Base-by-base conservation (phyloP, 768 basidiomycete species). In the Agaricus bisporus region DNA sequence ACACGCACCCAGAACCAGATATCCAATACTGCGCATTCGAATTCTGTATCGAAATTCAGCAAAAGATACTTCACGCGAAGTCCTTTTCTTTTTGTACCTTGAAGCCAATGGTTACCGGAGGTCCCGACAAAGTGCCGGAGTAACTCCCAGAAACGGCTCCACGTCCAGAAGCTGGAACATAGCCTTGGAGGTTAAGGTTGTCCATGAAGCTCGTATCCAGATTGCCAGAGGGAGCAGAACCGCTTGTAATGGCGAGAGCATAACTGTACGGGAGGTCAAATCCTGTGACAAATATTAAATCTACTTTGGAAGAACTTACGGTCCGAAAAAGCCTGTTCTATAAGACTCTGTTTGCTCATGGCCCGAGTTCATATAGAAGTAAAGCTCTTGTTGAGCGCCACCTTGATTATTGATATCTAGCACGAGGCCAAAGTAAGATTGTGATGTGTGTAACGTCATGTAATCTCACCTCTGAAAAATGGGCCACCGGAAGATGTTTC, bases 381-480 rank as follows among this genome's bases (percentile, higher is more conserved):
- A 78, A 1, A 79, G 60, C 51, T 78, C 76, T 57, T 78, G 75
- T 50, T 77, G 74, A 9, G 67, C 70, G 36, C 65, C 62, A 36
- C 75, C 74, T 58, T 78, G 76, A 56, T 76, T 76, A 56, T 78
- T 64, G 56, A 78, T 77, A 48, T 77, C 75, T 74, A 54, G 11
- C 14, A n/a, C 7, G 11, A 35, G 47, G 15, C 15, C 28, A 15
- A 48, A 20, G 9, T 41, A 10, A 17, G n/a, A n/a, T 18, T 50
- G 25, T 41, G 28, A 41, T 6, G 12, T 28, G 15, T 37, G 6
- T 12, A 46, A 28, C 11, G 25, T 41, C 32, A 11, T 62, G 48
- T 56, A 32, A 11, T 7, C 32, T 32, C 8, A 71, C 73, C 73
- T 38, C 75, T 68, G 71, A 77, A 75, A 64, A 78, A 78, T 14